Evolutionary conservation across 164 flowering plant species (phyloP).

Genomic region (Houttuynia cordata): DNA sequence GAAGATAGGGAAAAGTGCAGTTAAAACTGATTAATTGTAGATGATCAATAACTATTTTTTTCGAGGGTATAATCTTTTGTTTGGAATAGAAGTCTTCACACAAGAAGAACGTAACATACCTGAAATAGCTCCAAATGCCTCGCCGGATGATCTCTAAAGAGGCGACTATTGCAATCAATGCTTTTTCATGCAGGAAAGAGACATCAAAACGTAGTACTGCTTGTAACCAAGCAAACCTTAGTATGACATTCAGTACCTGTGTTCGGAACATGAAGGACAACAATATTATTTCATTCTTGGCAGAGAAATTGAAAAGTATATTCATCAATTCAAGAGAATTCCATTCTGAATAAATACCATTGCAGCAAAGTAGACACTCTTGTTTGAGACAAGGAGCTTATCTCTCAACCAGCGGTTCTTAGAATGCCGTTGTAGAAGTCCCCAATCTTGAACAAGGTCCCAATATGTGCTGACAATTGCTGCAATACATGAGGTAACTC

Average conservation of each 20-base stretch:
- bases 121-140: conserved; percentile 76
- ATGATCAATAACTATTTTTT: too few relatives aligned
- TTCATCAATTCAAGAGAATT: conserved; percentile 1
- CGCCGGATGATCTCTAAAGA: conserved; percentile 67
- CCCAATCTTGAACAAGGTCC: conserved; percentile 73
- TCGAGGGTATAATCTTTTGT: too few relatives aligned
- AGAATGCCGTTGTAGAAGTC: conserved; percentile 46
- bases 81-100: too few relatives aligned
- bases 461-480: conserved; percentile 47
- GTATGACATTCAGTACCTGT: conserved; percentile 45
- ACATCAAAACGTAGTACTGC: conserved; percentile 30
- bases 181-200: conserved; percentile 25
- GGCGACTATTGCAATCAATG: conserved; percentile 34
- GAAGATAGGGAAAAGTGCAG: too few relatives aligned
- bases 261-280: background rate
- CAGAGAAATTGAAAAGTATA: background rate
- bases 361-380: conserved; percentile 47
- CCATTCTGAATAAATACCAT: conserved; percentile 20
- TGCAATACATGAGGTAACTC: conserved; percentile 40
- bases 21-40: too few relatives aligned
- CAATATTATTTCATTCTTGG: background rate
- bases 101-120: conserved; percentile 19
- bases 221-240: conserved; percentile 70
- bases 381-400: conserved; percentile 42
- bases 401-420: conserved; percentile 54